Evolutionary conservation across 148 eudicot genomes (phyloP), one percentile per base, ranked within the genome.

Genomic region (Chenopodium suecicum): DNA sequence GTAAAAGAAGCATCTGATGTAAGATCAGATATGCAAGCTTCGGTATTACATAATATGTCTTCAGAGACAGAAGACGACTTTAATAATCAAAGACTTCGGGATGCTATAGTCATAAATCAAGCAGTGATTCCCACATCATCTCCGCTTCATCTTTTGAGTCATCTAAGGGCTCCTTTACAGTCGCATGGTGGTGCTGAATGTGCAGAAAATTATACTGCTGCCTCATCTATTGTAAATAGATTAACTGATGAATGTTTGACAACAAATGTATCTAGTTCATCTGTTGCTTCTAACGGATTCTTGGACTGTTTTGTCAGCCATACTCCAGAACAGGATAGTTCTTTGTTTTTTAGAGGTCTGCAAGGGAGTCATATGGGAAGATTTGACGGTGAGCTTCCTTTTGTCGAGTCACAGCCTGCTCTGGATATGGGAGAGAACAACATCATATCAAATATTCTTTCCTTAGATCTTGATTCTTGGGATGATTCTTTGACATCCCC

Each of bases 391-490:
- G 89, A 87, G 81, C 46, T 78, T 52, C 70, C 73, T 25, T 80
- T 70, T 86, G 68, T 60, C 50, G 82, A 79, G 27, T 73, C 86
- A 46, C 86, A 79, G 79, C 83, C 79, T 84, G 67, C 86, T 74
- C 41, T 81, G 52, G 92, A 92, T 78, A 70, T 80, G 75, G 94
- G 97, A 79, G 99, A 97, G 86, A 91, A 87, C 88, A 91, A 85
- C 83, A 91, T 97, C 76, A 97, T 97, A 85, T 91, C 99, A 13
- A 91, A 94, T 89, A 92, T 96, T 83, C 82, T 94, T 78, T 91
- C 97, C 0, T 66, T 92, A 88, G 99, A 94, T 78, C 87, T 88
- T 82, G 95, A 94, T 83, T 67, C 93, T 65, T 97, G 97, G 98
- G 91, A 89, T 79, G 95, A 94, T 71, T 82, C 97, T 25, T 84